phyloP scores from a whole-genome alignment of 139 green algal species.

The Chlorella sp. region DNA sequence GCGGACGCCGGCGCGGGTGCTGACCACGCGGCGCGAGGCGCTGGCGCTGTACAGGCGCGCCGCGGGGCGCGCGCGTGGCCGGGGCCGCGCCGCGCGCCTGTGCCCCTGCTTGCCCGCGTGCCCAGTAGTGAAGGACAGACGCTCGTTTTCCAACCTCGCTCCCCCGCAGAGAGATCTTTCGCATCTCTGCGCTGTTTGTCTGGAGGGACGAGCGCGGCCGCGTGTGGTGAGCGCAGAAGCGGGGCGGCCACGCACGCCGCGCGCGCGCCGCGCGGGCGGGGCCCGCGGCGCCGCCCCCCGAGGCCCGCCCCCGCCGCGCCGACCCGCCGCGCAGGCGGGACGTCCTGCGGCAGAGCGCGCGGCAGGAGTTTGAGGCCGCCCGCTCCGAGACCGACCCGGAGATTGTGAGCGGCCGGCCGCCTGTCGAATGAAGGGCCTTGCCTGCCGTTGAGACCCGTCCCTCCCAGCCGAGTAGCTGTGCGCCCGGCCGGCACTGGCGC shows the following conservation, averaged over 20 bases:
- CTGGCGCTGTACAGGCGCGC: conserved; percentile 27
- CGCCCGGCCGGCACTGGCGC: not conserved
- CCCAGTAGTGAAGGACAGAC: too few relatives aligned
- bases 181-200: conserved; percentile 14
- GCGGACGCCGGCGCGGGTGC: not conserved
- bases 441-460: not conserved
- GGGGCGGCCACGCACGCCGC: not conserved
- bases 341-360: conserved; percentile 46
- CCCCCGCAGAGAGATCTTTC: conserved; percentile 34
- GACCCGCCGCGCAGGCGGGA: conserved; percentile 40
- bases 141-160: too few relatives aligned
- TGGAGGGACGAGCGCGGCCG: conserved; percentile 10
- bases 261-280: not conserved
- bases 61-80: too few relatives aligned
- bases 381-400: conserved; percentile 47
- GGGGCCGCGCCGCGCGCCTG: too few relatives aligned
- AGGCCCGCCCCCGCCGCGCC: not conserved
- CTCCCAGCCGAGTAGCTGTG: not conserved
- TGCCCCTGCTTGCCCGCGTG: too few relatives aligned
- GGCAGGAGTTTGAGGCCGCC: conserved; percentile 52
- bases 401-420: conserved; percentile 11
- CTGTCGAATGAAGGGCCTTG: not conserved
- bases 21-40: conserved; percentile 27
- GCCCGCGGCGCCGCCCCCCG: not conserved
- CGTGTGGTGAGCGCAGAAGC: conserved; percentile 15